Conservation (phyloP, 2,329 filamentous ascomycete genomes). For the Phialophora verrucosa region DNA sequence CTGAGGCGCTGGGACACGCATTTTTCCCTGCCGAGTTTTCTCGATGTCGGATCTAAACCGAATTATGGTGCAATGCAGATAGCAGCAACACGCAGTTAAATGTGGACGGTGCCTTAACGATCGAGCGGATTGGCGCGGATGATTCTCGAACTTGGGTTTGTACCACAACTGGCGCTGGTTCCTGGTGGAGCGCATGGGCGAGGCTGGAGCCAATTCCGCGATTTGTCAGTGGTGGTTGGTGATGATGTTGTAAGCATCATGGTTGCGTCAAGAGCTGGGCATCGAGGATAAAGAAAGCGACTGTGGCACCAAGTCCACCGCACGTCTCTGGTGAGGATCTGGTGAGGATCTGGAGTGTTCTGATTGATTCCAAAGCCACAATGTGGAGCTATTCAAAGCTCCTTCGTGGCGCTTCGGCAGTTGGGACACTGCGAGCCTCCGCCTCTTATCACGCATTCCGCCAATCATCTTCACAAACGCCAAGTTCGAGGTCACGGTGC, state of each 20-base stretch:
- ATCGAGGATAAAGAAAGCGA: slow-evolving; percentile 1
- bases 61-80: slow-evolving; percentile 1
- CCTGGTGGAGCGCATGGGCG: neutral
- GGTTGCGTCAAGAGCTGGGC: neutral
- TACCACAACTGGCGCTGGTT: neutral
- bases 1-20: slow-evolving; percentile 14
- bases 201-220: slow-evolving; percentile 20
- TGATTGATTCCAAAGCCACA: slow-evolving; percentile 5
- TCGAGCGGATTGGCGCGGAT: slow-evolving; percentile 10
- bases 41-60: neutral
- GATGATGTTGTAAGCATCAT: slow-evolving; percentile 15
- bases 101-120: neutral
- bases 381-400: slow-evolving; percentile 12
- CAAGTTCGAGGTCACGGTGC: neutral
- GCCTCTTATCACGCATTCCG: neutral
- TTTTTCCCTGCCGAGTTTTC: slow-evolving; percentile 7
- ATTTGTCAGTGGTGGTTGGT: slow-evolving; percentile 19
- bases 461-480: neutral
- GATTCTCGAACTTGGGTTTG: slow-evolving; percentile 1
- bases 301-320: too few relatives aligned
- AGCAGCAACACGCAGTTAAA: slow-evolving; percentile 7
- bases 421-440: neutral
- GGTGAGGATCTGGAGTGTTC: neutral
- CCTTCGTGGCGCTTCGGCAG: slow-evolving; percentile 5
- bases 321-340: neutral